phyloP scores from a whole-genome alignment of 164 flowering plant species.

The Platanus orientalis region DNA sequence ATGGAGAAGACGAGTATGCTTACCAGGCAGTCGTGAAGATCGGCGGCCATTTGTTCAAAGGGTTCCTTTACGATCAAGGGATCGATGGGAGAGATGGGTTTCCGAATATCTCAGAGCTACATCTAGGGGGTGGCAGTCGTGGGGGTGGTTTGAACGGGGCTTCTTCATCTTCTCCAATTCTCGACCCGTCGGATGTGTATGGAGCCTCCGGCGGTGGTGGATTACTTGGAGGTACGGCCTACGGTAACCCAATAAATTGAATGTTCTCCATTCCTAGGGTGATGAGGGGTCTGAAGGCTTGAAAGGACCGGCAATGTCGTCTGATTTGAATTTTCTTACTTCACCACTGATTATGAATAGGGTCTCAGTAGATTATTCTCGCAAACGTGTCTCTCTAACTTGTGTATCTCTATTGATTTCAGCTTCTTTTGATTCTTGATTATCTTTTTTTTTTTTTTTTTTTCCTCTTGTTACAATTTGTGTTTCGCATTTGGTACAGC shows the following conservation, averaged over 20 bases:
- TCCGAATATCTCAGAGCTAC: conserved; percentile 77
- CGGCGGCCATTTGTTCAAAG: conserved; percentile 89
- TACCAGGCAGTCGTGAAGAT: conserved; percentile 89
- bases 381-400: background rate
- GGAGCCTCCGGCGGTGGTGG: conserved; percentile 47
- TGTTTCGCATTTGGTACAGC: conserved; percentile 2
- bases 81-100: conserved; percentile 49
- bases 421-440: conserved; percentile 7
- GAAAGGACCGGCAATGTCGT: conserved; percentile 2
- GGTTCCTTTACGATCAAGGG: conserved; percentile 83
- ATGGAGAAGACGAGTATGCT: conserved; percentile 87
- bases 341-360: conserved; percentile 15
- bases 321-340: conserved; percentile 3
- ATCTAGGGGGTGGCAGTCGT: conserved; percentile 64
- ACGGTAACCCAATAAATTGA: conserved; percentile 65
- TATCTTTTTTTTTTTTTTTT: background rate
- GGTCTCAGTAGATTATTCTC: conserved; percentile 13
- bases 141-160: conserved; percentile 33
- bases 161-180: conserved; percentile 46
- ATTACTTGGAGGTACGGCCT: conserved; percentile 56
- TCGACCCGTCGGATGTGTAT: conserved; percentile 58
- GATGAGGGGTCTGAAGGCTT: too few relatives aligned
- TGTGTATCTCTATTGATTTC: conserved; percentile 8
- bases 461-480: background rate
- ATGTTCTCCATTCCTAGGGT: background rate